These are phyloP conservation scores for Gigaspora rosea DNA, from an alignment of 192 early-diverging fungal species.

Conservation along the genomic window DNA sequence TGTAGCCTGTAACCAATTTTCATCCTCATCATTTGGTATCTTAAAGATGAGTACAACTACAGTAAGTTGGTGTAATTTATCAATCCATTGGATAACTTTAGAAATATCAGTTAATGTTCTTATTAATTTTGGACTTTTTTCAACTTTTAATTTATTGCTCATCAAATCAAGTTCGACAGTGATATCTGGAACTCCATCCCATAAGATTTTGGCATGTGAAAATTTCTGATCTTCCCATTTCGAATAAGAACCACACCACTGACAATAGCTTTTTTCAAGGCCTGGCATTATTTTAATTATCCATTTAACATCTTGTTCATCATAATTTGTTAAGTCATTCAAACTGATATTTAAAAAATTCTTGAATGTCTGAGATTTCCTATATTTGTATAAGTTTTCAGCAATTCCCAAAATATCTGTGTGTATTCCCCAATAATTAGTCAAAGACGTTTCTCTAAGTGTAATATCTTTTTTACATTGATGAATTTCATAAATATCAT, in stretches of 20 bases:
- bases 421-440: neutral
- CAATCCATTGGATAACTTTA: neutral
- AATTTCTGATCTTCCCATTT: conserved; percentile 17
- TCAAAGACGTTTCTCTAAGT: neutral
- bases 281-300: neutral
- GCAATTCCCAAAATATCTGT: neutral
- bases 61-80: neutral
- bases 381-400: neutral
- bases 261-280: neutral
- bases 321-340: neutral
- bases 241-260: neutral
- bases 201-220: neutral
- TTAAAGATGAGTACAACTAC: neutral
- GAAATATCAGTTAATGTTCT: neutral
- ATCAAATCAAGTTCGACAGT: conserved; percentile 18
- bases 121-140: neutral
- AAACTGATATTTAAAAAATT: neutral
- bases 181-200: conserved; percentile 12
- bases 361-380: neutral
- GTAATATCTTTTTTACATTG: neutral
- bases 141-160: neutral
- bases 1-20: neutral
- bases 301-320: neutral
- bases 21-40: neutral
- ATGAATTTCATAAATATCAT: neutral